Conservation (phyloP, 345 rosid species). For the Lenwebbia sp. region DNA sequence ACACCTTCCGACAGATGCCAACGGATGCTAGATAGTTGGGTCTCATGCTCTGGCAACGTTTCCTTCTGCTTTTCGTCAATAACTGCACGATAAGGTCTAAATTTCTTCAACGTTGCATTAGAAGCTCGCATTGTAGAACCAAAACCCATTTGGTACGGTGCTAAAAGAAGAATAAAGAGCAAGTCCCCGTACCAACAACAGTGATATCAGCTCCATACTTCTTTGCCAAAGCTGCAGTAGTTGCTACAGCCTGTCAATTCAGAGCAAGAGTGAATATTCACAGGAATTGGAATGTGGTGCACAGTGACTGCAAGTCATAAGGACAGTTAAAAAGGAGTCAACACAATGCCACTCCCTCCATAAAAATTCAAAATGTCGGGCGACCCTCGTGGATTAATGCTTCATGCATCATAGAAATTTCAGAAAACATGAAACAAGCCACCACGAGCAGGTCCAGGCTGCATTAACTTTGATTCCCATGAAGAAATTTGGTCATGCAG, state of each 20-base stretch:
- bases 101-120: conserved; percentile 10
- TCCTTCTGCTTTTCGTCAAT: conserved; percentile 76
- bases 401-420: background rate
- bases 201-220: conserved; percentile 93
- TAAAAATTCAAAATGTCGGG: background rate
- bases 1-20: conserved; percentile 89
- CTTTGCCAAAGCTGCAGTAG: conserved; percentile 76
- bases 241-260: conserved; percentile 67
- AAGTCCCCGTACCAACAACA: conserved; percentile 55
- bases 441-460: background rate
- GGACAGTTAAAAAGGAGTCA: background rate
- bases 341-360: background rate
- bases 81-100: conserved; percentile 35
- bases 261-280: background rate
- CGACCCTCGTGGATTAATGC: background rate
- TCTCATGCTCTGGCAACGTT: conserved; percentile 67
- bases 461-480: background rate
- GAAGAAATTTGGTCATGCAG: background rate
- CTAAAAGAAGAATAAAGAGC: background rate
- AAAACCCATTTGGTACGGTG: background rate
- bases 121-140: background rate
- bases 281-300: background rate
- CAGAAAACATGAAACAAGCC: background rate
- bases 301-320: background rate
- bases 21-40: conserved; percentile 67